Evolutionary conservation across 257 asterid genomes (phyloP).

Genomic region (Solanum sparsipilum): DNA sequence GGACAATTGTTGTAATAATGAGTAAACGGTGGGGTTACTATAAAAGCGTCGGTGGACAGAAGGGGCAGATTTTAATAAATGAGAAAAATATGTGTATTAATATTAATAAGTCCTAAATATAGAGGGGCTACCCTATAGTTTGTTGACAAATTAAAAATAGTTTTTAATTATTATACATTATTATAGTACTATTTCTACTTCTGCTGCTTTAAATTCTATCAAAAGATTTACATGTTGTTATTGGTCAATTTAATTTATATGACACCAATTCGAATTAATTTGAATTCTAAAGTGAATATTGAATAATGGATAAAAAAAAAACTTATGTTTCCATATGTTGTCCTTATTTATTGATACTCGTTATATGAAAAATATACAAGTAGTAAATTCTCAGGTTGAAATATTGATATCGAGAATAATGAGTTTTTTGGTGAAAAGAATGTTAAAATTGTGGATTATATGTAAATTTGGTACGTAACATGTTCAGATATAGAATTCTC

Average conservation of each 20-base stretch:
- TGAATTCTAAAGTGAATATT: not conserved
- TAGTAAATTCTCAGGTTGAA: not conserved
- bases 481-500: not conserved
- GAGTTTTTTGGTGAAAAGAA: not conserved
- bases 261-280: not conserved
- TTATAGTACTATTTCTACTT: not conserved
- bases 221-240: not conserved
- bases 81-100: not conserved
- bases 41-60: not conserved
- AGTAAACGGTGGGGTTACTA: not conserved
- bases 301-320: not conserved
- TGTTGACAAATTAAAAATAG: not conserved
- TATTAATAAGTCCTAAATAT: not conserved
- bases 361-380: not conserved
- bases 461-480: not conserved
- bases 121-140: not conserved
- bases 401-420: not conserved
- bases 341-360: not conserved
- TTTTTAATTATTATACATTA: not conserved
- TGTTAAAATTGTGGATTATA: not conserved
- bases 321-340: not conserved
- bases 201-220: not conserved
- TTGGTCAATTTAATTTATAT: not conserved
- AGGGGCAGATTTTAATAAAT: constrained; percentile 4
- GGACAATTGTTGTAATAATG: not conserved